Evolutionary conservation across 805 yeast species (phyloP).

Genomic region (Yarrowia sp.): DNA sequence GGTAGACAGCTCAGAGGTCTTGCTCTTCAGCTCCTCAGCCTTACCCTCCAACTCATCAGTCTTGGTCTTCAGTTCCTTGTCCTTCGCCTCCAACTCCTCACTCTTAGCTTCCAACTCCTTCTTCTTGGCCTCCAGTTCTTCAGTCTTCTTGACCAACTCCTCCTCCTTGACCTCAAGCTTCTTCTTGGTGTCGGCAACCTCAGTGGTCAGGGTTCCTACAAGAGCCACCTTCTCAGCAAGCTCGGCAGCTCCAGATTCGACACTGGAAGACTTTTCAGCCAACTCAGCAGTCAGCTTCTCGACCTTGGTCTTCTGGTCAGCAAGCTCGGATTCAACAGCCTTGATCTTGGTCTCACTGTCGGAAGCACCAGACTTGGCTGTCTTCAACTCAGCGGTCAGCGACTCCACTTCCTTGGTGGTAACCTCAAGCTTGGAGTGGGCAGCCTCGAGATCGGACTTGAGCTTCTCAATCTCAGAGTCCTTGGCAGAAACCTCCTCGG

Average conservation of each 20-base stretch:
- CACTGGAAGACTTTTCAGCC: constrained; percentile 15
- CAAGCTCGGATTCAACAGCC: constrained; percentile 22
- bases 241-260: constrained; percentile 4
- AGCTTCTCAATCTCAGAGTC: constrained; percentile 55
- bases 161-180: neutral
- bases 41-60: constrained; percentile 4
- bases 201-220: constrained; percentile 1
- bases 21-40: neutral
- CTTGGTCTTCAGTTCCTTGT: constrained; percentile 6
- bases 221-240: constrained; percentile 14
- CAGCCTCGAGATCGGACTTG: constrained; percentile 41
- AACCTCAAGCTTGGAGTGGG: constrained; percentile 15
- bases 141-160: constrained; percentile 1
- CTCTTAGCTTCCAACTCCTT: neutral
- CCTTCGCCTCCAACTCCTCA: neutral
- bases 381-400: constrained; percentile 20
- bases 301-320: constrained; percentile 30
- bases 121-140: neutral
- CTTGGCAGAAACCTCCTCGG: constrained; percentile 48
- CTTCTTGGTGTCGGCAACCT: neutral
- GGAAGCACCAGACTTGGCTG: constrained; percentile 35
- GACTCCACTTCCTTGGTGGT: constrained; percentile 34
- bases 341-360: constrained; percentile 40
- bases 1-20: neutral
- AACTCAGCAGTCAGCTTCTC: constrained; percentile 2